A percentile compares a stretch with the other conserved stretches of the same genome.
These are phyloP conservation scores for Curvularia verruculosa DNA, from an alignment of 2,329 filamentous ascomycete genomes.

Conservation along the genomic window DNA sequence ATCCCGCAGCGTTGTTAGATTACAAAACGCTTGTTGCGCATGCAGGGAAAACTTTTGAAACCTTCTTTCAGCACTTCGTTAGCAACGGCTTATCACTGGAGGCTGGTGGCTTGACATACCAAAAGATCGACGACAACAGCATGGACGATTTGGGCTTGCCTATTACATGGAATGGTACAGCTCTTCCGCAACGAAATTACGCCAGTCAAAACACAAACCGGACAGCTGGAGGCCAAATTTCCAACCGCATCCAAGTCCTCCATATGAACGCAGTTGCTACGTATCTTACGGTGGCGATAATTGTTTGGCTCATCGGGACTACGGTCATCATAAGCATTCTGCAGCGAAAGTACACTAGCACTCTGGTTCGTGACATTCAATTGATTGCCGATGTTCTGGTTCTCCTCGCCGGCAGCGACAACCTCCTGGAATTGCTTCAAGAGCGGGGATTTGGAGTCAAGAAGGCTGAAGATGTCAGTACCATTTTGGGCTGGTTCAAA, in stretches of 20 bases:
- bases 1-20: conserved; percentile 25
- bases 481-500: conserved; percentile 33
- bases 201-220: no score
- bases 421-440: conserved; percentile 24
- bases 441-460: conserved; percentile 23
- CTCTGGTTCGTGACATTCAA: conserved; percentile 28
- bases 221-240: no score
- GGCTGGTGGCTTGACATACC: conserved; percentile 32
- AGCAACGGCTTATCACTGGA: conserved; percentile 14
- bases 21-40: conserved; percentile 12
- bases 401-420: conserved; percentile 33
- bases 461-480: conserved; percentile 14
- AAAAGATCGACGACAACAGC: conserved; percentile 28
- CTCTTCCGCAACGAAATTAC: conserved; percentile 1
- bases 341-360: conserved; percentile 25
- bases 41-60: conserved; percentile 31
- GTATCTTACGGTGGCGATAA: conserved; percentile 25
- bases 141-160: conserved; percentile 6
- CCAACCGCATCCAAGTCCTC: conserved; percentile 23
- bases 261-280: conserved; percentile 28
- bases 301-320: conserved; percentile 30
- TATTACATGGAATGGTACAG: conserved; percentile 11
- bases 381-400: conserved; percentile 33
- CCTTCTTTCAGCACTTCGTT: conserved; percentile 30
- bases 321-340: conserved; percentile 18